These are phyloP conservation scores for Pestalotiopsis fici DNA, from an alignment of 2,329 filamentous ascomycete species.

Conservation along the genomic window DNA sequence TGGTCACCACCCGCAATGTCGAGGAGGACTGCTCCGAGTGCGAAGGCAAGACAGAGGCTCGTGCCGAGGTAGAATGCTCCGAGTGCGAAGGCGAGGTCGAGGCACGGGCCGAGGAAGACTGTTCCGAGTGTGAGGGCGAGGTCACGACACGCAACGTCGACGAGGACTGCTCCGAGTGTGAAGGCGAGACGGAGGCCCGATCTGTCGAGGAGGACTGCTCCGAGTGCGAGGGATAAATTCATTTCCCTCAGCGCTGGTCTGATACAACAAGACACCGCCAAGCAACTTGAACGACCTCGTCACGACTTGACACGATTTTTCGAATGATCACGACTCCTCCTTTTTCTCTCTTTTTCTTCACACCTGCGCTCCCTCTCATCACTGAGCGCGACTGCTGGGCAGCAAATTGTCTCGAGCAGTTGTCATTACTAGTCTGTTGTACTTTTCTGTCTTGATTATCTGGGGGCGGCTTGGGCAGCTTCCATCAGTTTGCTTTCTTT, in stretches of 20 bases:
- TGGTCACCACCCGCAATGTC: background rate
- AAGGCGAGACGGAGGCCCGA: too few species aligned
- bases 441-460: background rate
- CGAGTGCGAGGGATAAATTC: background rate
- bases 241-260: background rate
- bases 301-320: background rate
- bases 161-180: too few species aligned
- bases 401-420: background rate
- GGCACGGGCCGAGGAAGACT: background rate
- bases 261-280: background rate
- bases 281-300: background rate
- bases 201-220: background rate
- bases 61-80: background rate
- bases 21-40: background rate
- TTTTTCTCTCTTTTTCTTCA: background rate
- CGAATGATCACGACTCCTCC: background rate
- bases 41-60: background rate
- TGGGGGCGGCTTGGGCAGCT: background rate
- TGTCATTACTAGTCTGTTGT: background rate
- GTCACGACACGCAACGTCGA: too few species aligned
- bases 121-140: too few species aligned
- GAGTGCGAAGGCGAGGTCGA: background rate
- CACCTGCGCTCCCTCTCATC: background rate
- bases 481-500: background rate
- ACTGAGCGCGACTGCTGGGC: background rate